phyloP scores from a whole-genome alignment of 352 stramenopile species.

The Phytopythium aichiense region DNA sequence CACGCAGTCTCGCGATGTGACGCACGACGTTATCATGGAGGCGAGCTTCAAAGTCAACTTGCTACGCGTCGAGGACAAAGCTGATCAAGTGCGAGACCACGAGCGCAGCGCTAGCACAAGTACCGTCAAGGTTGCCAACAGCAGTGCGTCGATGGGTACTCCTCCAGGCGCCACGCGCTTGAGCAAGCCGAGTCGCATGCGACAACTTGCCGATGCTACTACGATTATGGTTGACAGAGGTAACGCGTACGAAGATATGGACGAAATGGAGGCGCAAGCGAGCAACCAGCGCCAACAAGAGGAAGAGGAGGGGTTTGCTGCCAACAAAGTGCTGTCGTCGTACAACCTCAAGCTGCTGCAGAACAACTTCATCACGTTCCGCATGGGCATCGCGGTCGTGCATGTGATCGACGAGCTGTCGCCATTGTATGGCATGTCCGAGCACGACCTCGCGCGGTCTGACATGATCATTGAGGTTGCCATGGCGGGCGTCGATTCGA shows the following conservation, averaged over 20 bases:
- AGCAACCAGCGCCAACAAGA: slow-evolving; percentile 2
- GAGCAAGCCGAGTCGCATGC: not conserved
- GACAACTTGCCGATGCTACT: not conserved
- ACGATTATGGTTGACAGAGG: not conserved
- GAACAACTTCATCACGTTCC: slow-evolving; percentile 86
- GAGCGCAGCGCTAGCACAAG: slow-evolving; percentile 9
- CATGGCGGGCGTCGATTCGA: slow-evolving; percentile 80
- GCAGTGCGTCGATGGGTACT: not conserved
- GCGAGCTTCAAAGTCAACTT: slow-evolving; percentile 75
- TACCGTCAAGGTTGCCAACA: not conserved
- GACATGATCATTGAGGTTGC: slow-evolving; percentile 78
- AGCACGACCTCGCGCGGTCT: slow-evolving; percentile 47
- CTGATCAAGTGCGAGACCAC: slow-evolving; percentile 29
- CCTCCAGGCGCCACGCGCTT: not conserved
- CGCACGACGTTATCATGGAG: slow-evolving; percentile 83
- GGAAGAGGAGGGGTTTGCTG: slow-evolving; percentile 14
- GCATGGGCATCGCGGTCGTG: slow-evolving; percentile 75
- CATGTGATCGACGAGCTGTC: slow-evolving; percentile 73
- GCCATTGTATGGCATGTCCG: slow-evolving; percentile 57
- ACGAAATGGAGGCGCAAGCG: slow-evolving; percentile 2
- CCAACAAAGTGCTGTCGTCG: slow-evolving; percentile 50
- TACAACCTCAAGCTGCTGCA: slow-evolving; percentile 79
- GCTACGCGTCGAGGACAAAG: slow-evolving; percentile 64
- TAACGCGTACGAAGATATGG: not conserved
- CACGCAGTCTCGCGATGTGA: slow-evolving; percentile 74